Evolutionary conservation across 2,329 filamentous ascomycete genomes (phyloP).

Genomic region (Biscogniauxia marginata): DNA sequence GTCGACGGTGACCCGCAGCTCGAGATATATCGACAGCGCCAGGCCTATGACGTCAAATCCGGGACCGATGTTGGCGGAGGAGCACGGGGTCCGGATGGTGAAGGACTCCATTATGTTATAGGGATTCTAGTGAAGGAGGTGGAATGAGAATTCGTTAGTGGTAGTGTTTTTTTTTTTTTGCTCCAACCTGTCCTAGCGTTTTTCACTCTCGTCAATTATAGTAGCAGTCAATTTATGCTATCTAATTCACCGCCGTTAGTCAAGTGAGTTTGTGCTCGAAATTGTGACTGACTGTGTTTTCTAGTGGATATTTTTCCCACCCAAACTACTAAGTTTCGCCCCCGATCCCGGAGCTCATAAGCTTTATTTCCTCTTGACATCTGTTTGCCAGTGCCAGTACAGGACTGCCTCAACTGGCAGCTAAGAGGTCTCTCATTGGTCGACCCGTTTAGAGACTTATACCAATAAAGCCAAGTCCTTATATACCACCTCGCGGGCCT

Average conservation of each 20-base stretch:
- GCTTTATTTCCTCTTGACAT: neutral
- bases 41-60: slow-evolving; percentile 98
- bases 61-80: slow-evolving; percentile 95
- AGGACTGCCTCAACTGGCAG: neutral
- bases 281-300: too few relatives aligned
- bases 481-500: too few relatives aligned
- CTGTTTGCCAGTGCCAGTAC: neutral
- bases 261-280: too few relatives aligned
- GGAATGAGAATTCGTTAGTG: too few relatives aligned
- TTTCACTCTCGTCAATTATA: too few relatives aligned
- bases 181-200: neutral
- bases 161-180: too few relatives aligned
- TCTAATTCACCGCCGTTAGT: too few relatives aligned
- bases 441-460: neutral
- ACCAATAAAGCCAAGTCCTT: too few relatives aligned
- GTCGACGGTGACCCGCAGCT: slow-evolving; percentile 78
- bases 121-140: too few relatives aligned
- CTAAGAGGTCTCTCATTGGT: neutral
- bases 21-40: slow-evolving; percentile 89
- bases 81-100: slow-evolving; percentile 81
- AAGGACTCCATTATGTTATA: slow-evolving; percentile 65
- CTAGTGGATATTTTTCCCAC: too few relatives aligned
- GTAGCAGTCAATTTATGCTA: too few relatives aligned
- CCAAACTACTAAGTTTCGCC: neutral
- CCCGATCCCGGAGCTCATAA: neutral